Percentiles rank a stretch among this genome's conserved stretches.
phyloP scores from a whole-genome alignment of 2,329 filamentous ascomycete genomes.

The Colletotrichum sp. region DNA sequence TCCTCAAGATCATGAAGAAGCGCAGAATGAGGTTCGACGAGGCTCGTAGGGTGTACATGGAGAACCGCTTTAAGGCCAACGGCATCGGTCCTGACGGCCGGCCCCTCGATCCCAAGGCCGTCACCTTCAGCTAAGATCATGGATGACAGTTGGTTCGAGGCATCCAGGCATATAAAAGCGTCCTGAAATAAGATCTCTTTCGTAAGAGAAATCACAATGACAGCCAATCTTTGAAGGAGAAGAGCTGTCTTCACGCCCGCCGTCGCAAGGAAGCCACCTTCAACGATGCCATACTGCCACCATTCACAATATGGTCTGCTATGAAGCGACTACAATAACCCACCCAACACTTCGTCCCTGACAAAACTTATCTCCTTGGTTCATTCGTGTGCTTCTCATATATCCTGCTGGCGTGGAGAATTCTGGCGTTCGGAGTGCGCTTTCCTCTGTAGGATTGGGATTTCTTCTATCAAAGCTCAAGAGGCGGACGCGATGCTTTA shows the following conservation, averaged over 20 bases:
- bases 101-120: conserved; percentile 92
- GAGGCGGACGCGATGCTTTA: background rate
- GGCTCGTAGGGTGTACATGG: conserved; percentile 83
- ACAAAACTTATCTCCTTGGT: background rate
- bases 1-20: conserved; percentile 90
- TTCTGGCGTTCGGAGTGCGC: background rate
- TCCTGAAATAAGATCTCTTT: background rate
- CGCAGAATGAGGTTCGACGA: conserved; percentile 86
- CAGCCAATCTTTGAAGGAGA: background rate
- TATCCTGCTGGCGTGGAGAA: background rate
- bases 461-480: background rate
- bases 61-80: conserved; percentile 84
- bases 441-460: background rate
- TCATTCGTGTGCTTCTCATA: background rate
- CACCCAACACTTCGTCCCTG: background rate
- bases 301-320: background rate
- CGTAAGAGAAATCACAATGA: background rate
- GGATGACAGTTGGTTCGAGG: background rate
- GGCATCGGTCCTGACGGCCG: conserved; percentile 87
- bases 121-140: conserved; percentile 75
- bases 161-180: background rate
- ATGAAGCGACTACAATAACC: background rate
- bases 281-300: background rate
- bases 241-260: background rate
- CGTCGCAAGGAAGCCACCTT: background rate